Base-by-base conservation (phyloP, 768 basidiomycete species). In the Suillus subaureus region DNA sequence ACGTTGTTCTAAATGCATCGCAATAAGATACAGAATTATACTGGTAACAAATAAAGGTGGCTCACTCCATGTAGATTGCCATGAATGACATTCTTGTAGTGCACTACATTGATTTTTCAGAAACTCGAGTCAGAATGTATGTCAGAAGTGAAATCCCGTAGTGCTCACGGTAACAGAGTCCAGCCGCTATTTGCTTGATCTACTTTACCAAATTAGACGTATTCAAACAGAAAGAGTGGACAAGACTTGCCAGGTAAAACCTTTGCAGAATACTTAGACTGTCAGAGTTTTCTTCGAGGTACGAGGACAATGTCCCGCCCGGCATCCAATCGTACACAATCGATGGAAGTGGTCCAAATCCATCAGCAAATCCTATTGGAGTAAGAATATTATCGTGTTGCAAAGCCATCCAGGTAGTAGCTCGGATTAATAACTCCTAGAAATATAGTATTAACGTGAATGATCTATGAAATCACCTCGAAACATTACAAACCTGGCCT, bases 41-140 rank as follows among this genome's bases (percentile, higher is more conserved):
- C 7, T 35, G 35, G 6, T 21, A 45, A 43, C 18, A 2, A 7
- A 42, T 47, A 6, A 23, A 35, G 12, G 13, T 18, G 28, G 28
- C 75, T 16, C 65, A 79, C 77, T 1, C 77, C 79, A 58, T 80
- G 76, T 13, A 81, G 69, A 64, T 82, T 79, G 11, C 77, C 78
- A 61, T 81, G 80, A 2, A 77, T 58, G 16, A 80, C 56, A 6
- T 13, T 54, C 11, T 66, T 28, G 35, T 31, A 40, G n/a, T 78
- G 75, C 8, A 75, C 76, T 75, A 26, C 21, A 2, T 39, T 39
- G 16, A 28, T 52, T 23, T 49, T 16, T 61, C 31, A 26, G 9
- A 33, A 21, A 28, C 18, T 2, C 11, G 60, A 47, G 43, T 61
- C 13, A 11, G 40, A 16, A 66, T 13, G 16, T n/a, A 16, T 55